These are phyloP conservation scores for Astrothelium macrocarpum DNA, from an alignment of 495 filamentous ascomycete genomes.

Conservation along the genomic window DNA sequence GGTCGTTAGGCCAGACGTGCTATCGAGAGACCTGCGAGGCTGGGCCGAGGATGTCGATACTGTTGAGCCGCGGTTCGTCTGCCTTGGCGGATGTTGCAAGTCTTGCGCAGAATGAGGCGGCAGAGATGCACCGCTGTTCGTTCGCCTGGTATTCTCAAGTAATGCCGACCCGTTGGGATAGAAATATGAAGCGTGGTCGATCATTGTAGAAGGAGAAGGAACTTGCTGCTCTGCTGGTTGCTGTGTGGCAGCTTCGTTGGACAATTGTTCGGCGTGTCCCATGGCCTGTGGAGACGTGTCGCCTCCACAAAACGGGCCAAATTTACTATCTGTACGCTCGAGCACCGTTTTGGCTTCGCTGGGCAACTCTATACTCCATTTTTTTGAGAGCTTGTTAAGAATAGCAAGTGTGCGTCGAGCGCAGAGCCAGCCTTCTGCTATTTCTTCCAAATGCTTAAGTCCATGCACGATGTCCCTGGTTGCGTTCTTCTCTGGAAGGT, in stretches of 20 bases:
- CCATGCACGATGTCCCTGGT: conserved; percentile 81
- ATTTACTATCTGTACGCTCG: conserved; percentile 51
- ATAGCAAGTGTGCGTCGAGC: conserved; percentile 78
- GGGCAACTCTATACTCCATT: conserved; percentile 82
- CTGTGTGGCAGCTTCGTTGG: not conserved
- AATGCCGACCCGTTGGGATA: not conserved
- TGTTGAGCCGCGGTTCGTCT: not conserved
- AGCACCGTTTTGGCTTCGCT: conserved; percentile 70
- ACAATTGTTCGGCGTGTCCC: not conserved
- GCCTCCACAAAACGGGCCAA: conserved; percentile 24
- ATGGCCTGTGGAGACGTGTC: conserved; percentile 16
- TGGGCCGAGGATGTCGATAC: conserved; percentile 10
- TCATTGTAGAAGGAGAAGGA: conserved; percentile 1
- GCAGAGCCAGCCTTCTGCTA: conserved; percentile 89
- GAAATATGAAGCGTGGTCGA: not conserved
- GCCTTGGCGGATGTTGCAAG: conserved; percentile 1
- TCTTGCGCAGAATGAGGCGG: not conserved
- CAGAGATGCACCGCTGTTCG: not conserved
- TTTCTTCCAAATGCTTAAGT: conserved; percentile 89
- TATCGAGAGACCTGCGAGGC: conserved; percentile 3
- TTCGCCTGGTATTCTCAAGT: not conserved
- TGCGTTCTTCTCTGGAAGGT: conserved; percentile 81
- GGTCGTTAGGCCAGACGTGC: conserved; percentile 1
- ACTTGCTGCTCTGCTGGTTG: not conserved
- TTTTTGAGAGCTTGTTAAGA: conserved; percentile 70